Evolutionary conservation across 1,284 basidiomycete species (phyloP).

Genomic region (Ustilago sp.): DNA sequence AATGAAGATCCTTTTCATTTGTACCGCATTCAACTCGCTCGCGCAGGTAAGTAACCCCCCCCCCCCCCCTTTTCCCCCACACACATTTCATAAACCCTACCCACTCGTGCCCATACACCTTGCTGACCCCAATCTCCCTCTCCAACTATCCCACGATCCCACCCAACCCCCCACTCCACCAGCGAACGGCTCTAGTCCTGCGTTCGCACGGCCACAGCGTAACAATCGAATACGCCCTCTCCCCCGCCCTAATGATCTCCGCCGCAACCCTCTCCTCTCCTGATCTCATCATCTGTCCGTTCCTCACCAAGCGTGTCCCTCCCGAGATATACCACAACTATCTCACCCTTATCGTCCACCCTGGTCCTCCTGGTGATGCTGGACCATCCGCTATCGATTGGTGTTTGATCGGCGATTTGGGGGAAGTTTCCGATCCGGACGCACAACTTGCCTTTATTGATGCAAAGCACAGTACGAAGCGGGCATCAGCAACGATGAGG

Average conservation of each 20-base stretch:
- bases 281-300: slow-evolving; percentile 71
- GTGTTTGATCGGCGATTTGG: slow-evolving; percentile 71
- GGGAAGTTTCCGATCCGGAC: slow-evolving; percentile 63
- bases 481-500: slow-evolving; percentile 43
- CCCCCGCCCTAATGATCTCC: slow-evolving; percentile 70
- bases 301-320: slow-evolving; percentile 71
- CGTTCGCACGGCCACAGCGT: slow-evolving; percentile 68
- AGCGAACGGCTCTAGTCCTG: slow-evolving; percentile 68
- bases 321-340: slow-evolving; percentile 70
- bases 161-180: background rate
- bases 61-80: background rate
- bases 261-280: slow-evolving; percentile 69
- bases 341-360: slow-evolving; percentile 72
- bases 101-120: no score
- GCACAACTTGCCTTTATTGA: slow-evolving; percentile 66
- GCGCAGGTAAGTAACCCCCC: slow-evolving; percentile 29
- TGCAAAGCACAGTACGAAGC: slow-evolving; percentile 40
- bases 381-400: slow-evolving; percentile 72
- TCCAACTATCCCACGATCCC: background rate
- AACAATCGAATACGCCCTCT: slow-evolving; percentile 70
- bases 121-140: background rate
- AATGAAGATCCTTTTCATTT: slow-evolving; percentile 70
- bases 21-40: slow-evolving; percentile 71
- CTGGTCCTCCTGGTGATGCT: slow-evolving; percentile 72
- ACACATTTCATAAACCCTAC: no score